These are phyloP conservation scores for Syzygium aqueum DNA, from an alignment of 345 rosid genomes.

Conservation along the genomic window DNA sequence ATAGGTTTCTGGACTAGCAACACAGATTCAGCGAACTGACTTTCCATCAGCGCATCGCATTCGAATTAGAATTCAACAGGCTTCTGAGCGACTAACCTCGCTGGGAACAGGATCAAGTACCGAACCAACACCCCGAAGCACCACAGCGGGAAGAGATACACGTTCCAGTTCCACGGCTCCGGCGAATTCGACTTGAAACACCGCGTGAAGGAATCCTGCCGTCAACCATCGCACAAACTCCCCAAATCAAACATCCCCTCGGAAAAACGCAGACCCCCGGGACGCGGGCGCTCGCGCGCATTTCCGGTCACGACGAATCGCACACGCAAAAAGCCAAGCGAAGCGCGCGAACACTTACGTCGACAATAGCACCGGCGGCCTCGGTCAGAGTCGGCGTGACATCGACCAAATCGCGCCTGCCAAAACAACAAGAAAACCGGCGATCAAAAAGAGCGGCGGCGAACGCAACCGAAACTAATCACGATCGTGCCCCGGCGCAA, in stretches of 20 bases:
- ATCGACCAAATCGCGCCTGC: constrained; percentile 86
- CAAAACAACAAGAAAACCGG: neutral
- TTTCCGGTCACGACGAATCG: neutral
- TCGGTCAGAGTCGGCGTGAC: constrained; percentile 82
- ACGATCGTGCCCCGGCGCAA: neutral
- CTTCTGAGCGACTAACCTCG: constrained; percentile 38
- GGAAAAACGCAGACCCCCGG: no score
- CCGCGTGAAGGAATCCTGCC: constrained; percentile 81
- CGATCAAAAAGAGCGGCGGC: neutral
- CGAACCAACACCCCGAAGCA: constrained; percentile 80
- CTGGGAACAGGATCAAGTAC: constrained; percentile 75
- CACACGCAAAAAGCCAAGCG: neutral
- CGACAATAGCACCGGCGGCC: constrained; percentile 97
- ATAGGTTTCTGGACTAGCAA: neutral
- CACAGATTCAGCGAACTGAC: neutral
- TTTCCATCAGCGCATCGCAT: neutral
- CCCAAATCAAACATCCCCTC: neutral
- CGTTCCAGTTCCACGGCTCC: constrained; percentile 97
- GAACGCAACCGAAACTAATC: neutral
- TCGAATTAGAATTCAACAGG: neutral
- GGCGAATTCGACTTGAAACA: constrained; percentile 94
- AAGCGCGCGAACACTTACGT: constrained; percentile 32
- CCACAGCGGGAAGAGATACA: constrained; percentile 88
- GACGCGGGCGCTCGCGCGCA: no score
- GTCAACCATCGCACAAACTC: neutral